These are phyloP conservation scores for Ceratocystis albifundus DNA, from an alignment of 2,329 filamentous ascomycete species.

Conservation along the genomic window DNA sequence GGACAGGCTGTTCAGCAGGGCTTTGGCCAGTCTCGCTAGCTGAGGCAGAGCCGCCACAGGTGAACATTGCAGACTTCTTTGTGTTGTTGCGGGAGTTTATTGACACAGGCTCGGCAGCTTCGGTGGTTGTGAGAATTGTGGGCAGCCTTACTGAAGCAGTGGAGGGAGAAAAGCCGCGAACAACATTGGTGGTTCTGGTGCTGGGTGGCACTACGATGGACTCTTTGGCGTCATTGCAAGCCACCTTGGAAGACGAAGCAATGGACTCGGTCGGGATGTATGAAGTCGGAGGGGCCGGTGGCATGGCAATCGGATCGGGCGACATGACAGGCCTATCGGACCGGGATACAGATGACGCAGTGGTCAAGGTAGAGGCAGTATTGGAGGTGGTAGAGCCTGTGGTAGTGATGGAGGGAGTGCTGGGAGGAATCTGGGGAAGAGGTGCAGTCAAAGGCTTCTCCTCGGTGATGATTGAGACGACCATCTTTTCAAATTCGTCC, in stretches of 20 bases:
- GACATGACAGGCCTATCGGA: constrained; percentile 28
- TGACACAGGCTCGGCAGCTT: constrained; percentile 30
- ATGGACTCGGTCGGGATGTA: constrained; percentile 22
- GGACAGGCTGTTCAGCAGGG: constrained; percentile 30
- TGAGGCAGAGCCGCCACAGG: constrained; percentile 69
- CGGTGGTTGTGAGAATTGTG: not conserved
- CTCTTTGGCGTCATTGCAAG: constrained; percentile 32
- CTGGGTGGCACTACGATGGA: not conserved
- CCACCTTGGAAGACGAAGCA: constrained; percentile 5
- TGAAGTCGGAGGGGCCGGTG: constrained; percentile 25
- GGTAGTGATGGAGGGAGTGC: constrained; percentile 22
- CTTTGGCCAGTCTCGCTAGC: constrained; percentile 48
- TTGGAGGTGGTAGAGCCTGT: constrained; percentile 30
- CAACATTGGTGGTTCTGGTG: constrained; percentile 27
- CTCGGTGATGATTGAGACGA: constrained; percentile 83
- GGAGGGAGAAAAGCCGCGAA: constrained; percentile 76
- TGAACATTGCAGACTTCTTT: constrained; percentile 54
- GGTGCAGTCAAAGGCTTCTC: constrained; percentile 54
- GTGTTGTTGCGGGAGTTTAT: constrained; percentile 53
- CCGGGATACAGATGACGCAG: constrained; percentile 18
- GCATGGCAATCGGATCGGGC: constrained; percentile 27
- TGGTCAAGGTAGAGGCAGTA: constrained; percentile 33
- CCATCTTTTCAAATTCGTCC: constrained; percentile 84
- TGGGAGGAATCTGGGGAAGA: constrained; percentile 32
- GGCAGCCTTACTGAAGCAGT: constrained; percentile 18